phyloP scores from a whole-genome alignment of 441 rosid genomes.

The Adansonia madagascariensis region DNA sequence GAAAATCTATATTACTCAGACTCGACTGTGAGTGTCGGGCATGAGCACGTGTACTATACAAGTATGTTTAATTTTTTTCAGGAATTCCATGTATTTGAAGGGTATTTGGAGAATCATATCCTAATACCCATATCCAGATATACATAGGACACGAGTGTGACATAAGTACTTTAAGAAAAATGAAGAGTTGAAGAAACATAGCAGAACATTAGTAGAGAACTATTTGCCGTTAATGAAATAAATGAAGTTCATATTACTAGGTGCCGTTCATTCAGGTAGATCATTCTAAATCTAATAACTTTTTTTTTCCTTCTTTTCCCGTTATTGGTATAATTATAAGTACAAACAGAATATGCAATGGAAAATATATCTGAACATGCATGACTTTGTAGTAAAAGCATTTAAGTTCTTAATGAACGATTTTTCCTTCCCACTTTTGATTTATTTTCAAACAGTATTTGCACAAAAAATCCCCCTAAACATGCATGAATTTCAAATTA shows the following conservation, averaged over 20 bases:
- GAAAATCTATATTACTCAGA: background rate
- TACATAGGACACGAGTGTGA: too few species aligned
- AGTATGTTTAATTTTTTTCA: too few species aligned
- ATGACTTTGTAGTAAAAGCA: background rate
- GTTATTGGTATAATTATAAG: background rate
- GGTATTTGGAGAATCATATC: too few species aligned
- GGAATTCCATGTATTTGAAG: too few species aligned
- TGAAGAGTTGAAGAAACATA: too few species aligned
- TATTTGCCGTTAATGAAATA: background rate
- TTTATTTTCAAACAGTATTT: background rate
- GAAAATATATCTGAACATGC: constrained; percentile 2
- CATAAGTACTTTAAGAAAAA: too few species aligned
- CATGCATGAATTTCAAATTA: background rate
- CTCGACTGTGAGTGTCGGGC: too few species aligned
- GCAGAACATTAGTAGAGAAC: background rate
- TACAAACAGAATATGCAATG: constrained; percentile 11
- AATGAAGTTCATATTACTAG: background rate
- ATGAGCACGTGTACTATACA: too few species aligned
- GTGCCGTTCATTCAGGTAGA: background rate
- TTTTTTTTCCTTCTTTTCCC: background rate
- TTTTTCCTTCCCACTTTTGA: background rate
- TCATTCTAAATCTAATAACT: background rate
- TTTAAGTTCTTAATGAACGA: background rate
- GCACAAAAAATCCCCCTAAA: background rate
- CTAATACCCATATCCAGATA: too few species aligned